A percentile compares a stretch with the other conserved stretches of the same genome.
Conservation (phyloP, 106 monocot genomes). For the Iris macrosiphon region DNA sequence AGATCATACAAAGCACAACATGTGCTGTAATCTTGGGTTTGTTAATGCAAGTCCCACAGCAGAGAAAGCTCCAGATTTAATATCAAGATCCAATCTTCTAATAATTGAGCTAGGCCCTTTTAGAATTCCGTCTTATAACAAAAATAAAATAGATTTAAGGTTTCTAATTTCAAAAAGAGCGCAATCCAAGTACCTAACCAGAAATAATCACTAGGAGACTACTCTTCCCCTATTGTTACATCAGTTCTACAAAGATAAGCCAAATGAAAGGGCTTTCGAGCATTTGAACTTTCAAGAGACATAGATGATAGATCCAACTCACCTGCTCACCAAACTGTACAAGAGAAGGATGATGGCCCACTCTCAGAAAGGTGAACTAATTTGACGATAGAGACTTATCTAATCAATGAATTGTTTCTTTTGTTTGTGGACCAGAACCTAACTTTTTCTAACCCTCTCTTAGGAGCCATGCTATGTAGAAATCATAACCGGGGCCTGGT, state of each 20-base stretch:
- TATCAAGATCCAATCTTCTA: no score
- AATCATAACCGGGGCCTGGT: not conserved
- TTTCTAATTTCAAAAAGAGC: not conserved
- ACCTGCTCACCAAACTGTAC: conserved; percentile 9
- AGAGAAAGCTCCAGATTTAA: no score
- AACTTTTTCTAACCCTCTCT: conserved; percentile 24
- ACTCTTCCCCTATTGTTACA: not conserved
- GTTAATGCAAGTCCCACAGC: not conserved
- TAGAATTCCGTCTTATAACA: no score
- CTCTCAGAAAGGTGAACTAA: conserved; percentile 24
- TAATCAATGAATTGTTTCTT: conserved; percentile 28
- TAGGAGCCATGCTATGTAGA: not conserved
- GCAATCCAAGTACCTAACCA: not conserved
- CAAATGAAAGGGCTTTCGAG: not conserved
- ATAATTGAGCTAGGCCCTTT: no score
- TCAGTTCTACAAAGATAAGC: not conserved
- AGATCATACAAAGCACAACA: no score
- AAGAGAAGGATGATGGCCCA: no score
- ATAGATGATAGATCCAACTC: conserved; percentile 22
- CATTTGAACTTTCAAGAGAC: not conserved
- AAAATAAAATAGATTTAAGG: no score
- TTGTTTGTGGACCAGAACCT: conserved; percentile 22
- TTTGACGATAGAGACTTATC: conserved; percentile 25
- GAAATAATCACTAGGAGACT: conserved; percentile 3
- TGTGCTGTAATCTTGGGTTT: conserved; percentile 6